phyloP scores from a whole-genome alignment of 257 asterid genomes.

The Echites panduratus region DNA sequence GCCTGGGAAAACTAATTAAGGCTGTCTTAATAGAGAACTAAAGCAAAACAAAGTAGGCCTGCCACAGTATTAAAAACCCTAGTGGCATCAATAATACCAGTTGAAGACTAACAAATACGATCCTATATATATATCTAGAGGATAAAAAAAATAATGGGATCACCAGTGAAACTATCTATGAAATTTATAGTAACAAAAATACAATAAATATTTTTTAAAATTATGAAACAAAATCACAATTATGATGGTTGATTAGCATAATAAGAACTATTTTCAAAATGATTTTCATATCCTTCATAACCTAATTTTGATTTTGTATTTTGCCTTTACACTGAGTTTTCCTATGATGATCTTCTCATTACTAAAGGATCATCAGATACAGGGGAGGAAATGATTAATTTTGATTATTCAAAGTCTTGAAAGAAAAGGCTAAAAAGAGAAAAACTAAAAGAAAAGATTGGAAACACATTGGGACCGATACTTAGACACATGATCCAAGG shows the following conservation, averaged over 20 bases:
- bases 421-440: conserved; percentile 17
- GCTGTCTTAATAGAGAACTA: conserved; percentile 8
- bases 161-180: too few relatives aligned
- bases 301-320: not conserved
- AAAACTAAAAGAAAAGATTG: conserved; percentile 24
- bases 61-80: not conserved
- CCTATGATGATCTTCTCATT: conserved; percentile 16
- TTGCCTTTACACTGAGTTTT: not conserved
- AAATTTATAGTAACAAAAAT: too few relatives aligned
- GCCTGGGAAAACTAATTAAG: not conserved
- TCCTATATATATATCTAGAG: too few relatives aligned
- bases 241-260: too few relatives aligned
- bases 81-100: not conserved
- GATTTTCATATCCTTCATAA: too few relatives aligned
- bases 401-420: conserved; percentile 13
- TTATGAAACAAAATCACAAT: too few relatives aligned
- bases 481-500: conserved; percentile 89
- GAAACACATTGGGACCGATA: conserved; percentile 62
- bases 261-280: too few relatives aligned
- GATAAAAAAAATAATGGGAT: too few relatives aligned
- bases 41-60: conserved; percentile 12
- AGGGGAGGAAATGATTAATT: not conserved
- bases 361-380: not conserved
- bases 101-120: not conserved
- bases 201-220: too few relatives aligned